A percentile compares a stretch with the other conserved stretches of the same genome.
These are phyloP conservation scores for Trypanosoma conorhini DNA, from an alignment of 208 protist species.

Conservation along the genomic window DNA sequence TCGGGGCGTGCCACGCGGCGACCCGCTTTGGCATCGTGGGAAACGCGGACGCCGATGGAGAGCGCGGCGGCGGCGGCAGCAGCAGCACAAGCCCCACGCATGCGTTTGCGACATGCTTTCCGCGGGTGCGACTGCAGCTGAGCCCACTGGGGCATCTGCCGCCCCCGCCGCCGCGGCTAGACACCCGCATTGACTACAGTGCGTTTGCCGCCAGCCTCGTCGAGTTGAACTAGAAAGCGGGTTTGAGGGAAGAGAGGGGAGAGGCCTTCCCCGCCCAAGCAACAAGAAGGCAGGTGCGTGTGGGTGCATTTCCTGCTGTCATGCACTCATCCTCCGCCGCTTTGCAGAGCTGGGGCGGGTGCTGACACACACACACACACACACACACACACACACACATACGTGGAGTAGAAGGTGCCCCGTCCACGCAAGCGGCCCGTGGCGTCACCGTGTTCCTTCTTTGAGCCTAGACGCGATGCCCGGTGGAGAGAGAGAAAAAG, in stretches of 20 bases:
- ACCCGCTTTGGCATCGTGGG: slow-evolving; percentile 52
- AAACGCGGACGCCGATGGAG: slow-evolving; percentile 11
- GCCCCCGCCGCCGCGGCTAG: slow-evolving; percentile 47
- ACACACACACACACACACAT: no score
- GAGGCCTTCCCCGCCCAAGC: background rate
- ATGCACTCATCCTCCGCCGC: no score
- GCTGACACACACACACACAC: no score
- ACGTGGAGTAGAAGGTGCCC: background rate
- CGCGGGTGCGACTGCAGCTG: slow-evolving; percentile 43
- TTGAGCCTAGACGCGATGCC: background rate
- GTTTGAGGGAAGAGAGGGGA: background rate
- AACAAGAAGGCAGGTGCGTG: background rate
- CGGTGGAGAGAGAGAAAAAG: background rate
- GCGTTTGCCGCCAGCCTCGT: slow-evolving; percentile 61
- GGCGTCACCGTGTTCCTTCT: background rate
- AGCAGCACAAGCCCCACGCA: background rate
- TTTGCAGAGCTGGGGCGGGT: no score
- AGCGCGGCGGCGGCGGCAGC: background rate
- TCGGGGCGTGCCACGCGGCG: slow-evolving; percentile 78
- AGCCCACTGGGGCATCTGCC: slow-evolving; percentile 4
- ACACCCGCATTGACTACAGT: slow-evolving; percentile 70
- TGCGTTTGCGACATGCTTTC: slow-evolving; percentile 42
- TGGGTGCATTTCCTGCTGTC: background rate
- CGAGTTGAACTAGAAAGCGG: slow-evolving; percentile 33
- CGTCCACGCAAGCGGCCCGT: background rate